A percentile compares a stretch with the other conserved stretches of the same genome.
Conservation (phyloP, 257 asterid genomes). For the Anisodus acutangulus region DNA sequence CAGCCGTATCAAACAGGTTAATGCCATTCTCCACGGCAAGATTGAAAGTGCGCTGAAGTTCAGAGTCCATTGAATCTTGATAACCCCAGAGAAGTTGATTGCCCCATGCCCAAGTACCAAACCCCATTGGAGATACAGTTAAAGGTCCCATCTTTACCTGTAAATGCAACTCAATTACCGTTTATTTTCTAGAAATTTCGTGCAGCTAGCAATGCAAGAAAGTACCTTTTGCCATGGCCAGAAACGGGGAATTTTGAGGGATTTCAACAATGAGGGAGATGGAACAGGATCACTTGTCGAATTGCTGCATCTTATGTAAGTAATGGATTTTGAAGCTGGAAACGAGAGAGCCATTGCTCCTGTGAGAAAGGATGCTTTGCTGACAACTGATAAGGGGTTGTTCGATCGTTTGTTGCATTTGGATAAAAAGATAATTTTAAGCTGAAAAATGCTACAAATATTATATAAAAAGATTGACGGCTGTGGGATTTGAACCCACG, state of each 20-base stretch:
- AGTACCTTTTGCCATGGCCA: constrained; percentile 97
- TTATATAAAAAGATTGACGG: constrained; percentile 45
- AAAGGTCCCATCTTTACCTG: constrained; percentile 83
- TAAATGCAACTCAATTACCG: constrained; percentile 25
- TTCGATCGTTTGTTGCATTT: background rate
- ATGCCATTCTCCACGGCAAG: constrained; percentile 83
- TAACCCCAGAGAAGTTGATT: constrained; percentile 89
- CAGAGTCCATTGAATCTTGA: too few relatives aligned
- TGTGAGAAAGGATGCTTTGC: background rate
- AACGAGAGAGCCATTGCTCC: constrained; percentile 50
- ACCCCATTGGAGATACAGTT: constrained; percentile 94
- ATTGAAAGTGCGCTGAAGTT: constrained; percentile 52
- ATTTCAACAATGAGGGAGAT: constrained; percentile 22
- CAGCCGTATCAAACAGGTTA: constrained; percentile 90
- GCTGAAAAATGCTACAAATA: background rate
- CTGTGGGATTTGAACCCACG: constrained; percentile 99
- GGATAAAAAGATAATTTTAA: background rate
- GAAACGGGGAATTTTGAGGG: constrained; percentile 73
- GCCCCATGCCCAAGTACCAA: constrained; percentile 99
- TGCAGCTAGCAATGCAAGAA: background rate
- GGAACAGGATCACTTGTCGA: constrained; percentile 42
- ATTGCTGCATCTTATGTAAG: constrained; percentile 46
- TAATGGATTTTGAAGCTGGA: constrained; percentile 42
- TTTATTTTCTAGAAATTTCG: background rate
- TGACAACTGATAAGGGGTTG: background rate